Evolutionary conservation across 192 early-diverging fungal species (phyloP), one percentile per base, ranked within the genome.

Genomic region (Chytriomyces confervae): DNA sequence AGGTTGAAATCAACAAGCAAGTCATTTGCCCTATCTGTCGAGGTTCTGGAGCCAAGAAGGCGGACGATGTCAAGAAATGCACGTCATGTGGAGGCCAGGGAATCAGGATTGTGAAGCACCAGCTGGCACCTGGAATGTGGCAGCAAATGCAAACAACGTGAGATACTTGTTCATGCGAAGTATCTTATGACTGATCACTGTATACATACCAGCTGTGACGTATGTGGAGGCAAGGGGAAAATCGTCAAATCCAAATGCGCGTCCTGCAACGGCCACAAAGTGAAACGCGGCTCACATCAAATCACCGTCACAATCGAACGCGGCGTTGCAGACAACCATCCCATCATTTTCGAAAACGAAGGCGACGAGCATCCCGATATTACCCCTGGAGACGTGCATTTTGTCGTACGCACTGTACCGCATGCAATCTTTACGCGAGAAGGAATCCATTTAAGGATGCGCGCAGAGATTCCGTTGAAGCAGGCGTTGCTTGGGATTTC

Each of bases 1-100:
- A 88, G 87, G 82, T 96, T 11, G 97, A 99, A 74, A 87, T 98
- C 57, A 95, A 95, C 51, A 96, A 97, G 82, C 97, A 99, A 84
- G 86, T 93, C 24, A 85, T 98, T 29, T 99, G 98, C 82, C 89
- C 93, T 24, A 91, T 94, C 61, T 99, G 98, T 85, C 86, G 93
- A 73, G 98, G 98, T 53, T 91, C 90, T 11, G 98, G 98, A 27
- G 98, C 97, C 2, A 92, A 94, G 65, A 86, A 84, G 5, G 86
- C 90, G 5, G 89, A 95, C 51, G 94, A 98, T 77, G 90, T 98
- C 8, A 89, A 91, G 43, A 95, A 89, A 9, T 99, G 98, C 83
- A 63, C 76, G 36, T 78, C 76, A 5, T 99, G 98, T 78, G 76
- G 86, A 29, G 98, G 98, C 48, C 85, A 85, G 43, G 97, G 97